Evolutionary conservation across 805 yeast genomes (phyloP).

Genomic region (Lachancea dasiensis): DNA sequence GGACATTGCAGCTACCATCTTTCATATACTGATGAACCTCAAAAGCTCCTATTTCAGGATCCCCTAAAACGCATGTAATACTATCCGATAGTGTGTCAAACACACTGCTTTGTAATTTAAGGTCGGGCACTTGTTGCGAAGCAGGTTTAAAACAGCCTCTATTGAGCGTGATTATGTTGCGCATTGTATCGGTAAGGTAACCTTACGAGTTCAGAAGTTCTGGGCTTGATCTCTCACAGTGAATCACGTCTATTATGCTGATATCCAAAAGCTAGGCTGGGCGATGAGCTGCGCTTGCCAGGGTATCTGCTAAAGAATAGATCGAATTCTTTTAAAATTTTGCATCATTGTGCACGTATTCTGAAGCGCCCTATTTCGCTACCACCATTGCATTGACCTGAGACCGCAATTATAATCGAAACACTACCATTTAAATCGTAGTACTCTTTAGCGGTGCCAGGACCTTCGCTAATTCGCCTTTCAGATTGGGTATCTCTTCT

Average conservation of each 20-base stretch:
- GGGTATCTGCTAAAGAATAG: too few relatives aligned
- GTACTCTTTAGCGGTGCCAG: background rate
- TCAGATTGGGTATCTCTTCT: slow-evolving; percentile 20
- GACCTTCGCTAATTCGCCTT: slow-evolving; percentile 10
- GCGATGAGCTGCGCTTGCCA: slow-evolving; percentile 10
- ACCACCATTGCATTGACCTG: too few relatives aligned
- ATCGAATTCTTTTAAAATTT: slow-evolving; percentile 9
- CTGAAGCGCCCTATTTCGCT: too few relatives aligned
- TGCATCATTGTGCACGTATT: slow-evolving; percentile 8
- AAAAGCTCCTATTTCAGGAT: slow-evolving; percentile 46
- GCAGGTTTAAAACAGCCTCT: slow-evolving; percentile 27
- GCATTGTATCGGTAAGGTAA: slow-evolving; percentile 22
- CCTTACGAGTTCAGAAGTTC: background rate
- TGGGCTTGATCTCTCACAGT: too few relatives aligned
- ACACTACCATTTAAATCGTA: too few relatives aligned
- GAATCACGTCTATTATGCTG: too few relatives aligned
- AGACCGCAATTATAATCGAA: too few relatives aligned
- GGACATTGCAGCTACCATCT: slow-evolving; percentile 48
- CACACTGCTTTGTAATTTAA: slow-evolving; percentile 29
- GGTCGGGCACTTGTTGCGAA: slow-evolving; percentile 14
- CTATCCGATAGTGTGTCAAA: slow-evolving; percentile 75
- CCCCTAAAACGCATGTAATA: slow-evolving; percentile 57
- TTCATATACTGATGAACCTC: slow-evolving; percentile 77
- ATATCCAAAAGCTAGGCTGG: background rate
- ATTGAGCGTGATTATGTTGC: slow-evolving; percentile 31